Evolutionary conservation across 2,329 filamentous ascomycete genomes (phyloP), one percentile per base, ranked within the genome.

Genomic region (Penicillium digitatum): DNA sequence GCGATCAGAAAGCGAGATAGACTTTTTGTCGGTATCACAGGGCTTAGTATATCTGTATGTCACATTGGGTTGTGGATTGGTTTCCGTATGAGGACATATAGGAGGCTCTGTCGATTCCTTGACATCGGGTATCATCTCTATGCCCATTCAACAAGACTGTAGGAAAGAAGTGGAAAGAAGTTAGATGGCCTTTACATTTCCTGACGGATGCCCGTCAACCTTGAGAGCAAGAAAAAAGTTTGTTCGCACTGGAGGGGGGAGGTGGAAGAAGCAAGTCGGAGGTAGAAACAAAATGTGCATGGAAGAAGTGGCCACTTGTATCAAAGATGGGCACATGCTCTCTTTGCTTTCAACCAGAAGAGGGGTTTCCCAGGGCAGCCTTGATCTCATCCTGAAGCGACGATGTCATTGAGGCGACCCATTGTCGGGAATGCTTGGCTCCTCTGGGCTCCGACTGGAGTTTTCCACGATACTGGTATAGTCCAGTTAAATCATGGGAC

Each of bases 51-150:
- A 58, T 66, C 62, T 48, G 26, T 22, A 31, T 27, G 55, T 57
- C 46, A 50, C 59, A 63, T 61, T 54, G 58, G 62, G 29, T 53
- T 63, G 52, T 54, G 54, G 54, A 55, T 39, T 54, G 52, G 62
- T 55, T 61, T 67, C 58, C 60, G 60, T 61, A 58, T 62, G 69
- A 68, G 63, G 60, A 72, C 67, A 66, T 68, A 71, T 71, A 72
- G 71, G 70, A 60, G 70, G 70, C 52, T 74, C 71, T 50, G 71
- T 72, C 71, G 71, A 70, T 68, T 74, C 71, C 66, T 74, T 71
- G 71, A 74, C 71, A 70, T 73, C 71, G 60, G 64, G 67, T 55
- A 64, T 63, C 51, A 61, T 71, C 62, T 73, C 71, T 66, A 70
- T 69, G 70, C 71, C 71, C 71, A 74, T 74, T 72, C 71, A 73